Evolutionary conservation across 371 early-diverging fungal genomes (phyloP).

Genomic region (Rhizomucor miehei): DNA sequence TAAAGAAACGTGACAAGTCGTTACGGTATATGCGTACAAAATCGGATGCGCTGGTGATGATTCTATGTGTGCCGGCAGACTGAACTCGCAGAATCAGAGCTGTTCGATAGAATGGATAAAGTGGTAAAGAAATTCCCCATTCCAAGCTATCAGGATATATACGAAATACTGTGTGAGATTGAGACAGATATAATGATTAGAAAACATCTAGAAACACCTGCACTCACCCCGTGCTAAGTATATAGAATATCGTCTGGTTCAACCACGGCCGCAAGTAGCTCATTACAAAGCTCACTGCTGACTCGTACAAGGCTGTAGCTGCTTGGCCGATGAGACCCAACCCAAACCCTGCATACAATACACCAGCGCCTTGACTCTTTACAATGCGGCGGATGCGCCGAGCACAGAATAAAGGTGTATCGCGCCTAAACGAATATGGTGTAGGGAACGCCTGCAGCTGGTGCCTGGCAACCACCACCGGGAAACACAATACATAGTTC

Average conservation of each 20-base stretch:
- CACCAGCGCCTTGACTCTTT: constrained; percentile 38
- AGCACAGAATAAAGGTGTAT: constrained; percentile 42
- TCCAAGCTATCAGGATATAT: constrained; percentile 14
- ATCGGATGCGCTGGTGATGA: constrained; percentile 13
- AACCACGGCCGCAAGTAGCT: too few species aligned
- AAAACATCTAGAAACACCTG: too few species aligned
- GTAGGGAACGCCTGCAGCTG: constrained; percentile 34
- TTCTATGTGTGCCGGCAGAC: constrained; percentile 17
- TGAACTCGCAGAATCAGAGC: constrained; percentile 57
- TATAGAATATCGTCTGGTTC: too few species aligned
- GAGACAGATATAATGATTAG: too few species aligned
- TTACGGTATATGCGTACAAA: constrained; percentile 41
- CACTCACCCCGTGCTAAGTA: too few species aligned
- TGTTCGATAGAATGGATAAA: constrained; percentile 54
- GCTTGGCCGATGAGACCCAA: constrained; percentile 56
- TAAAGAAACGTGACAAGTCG: constrained; percentile 41
- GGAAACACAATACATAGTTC: constrained; percentile 58
- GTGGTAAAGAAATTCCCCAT: constrained; percentile 42
- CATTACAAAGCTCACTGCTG: constrained; percentile 15
- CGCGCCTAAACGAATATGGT: constrained; percentile 15
- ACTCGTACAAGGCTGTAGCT: constrained; percentile 52
- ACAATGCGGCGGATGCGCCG: constrained; percentile 29
- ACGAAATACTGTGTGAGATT: too few species aligned
- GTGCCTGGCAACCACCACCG: constrained; percentile 57
- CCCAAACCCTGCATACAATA: constrained; percentile 57